These are phyloP conservation scores for Claviceps quebecensis DNA, from an alignment of 2,329 filamentous ascomycete species.

Conservation along the genomic window DNA sequence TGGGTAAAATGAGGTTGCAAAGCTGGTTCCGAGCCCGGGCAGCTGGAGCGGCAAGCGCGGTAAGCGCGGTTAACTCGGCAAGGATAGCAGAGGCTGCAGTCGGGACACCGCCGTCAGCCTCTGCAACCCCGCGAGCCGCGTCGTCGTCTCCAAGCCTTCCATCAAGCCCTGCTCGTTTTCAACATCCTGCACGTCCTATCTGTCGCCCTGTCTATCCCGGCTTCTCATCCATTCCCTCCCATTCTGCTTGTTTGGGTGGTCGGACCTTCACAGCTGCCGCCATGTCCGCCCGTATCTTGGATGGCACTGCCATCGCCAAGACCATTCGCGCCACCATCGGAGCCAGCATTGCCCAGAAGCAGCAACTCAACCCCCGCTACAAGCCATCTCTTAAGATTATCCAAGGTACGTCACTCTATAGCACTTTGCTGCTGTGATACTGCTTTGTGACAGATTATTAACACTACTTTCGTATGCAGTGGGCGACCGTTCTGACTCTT, in stretches of 20 bases:
- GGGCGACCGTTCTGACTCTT: slow-evolving; percentile 82
- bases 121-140: background rate
- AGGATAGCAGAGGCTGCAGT: background rate
- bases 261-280: slow-evolving; percentile 33
- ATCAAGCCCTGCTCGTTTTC: too few species aligned
- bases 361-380: slow-evolving; percentile 74
- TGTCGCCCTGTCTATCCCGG: slow-evolving; percentile 1
- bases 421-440: slow-evolving; percentile 3
- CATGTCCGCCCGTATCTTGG: slow-evolving; percentile 85
- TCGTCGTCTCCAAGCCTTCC: background rate
- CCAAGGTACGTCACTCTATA: slow-evolving; percentile 49
- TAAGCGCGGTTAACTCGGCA: too few species aligned
- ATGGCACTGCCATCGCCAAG: slow-evolving; percentile 91
- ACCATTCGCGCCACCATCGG: slow-evolving; percentile 72
- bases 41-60: background rate
- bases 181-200: background rate
- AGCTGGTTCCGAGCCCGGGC: background rate
- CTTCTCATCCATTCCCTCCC: background rate
- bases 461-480: slow-evolving; percentile 37
- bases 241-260: slow-evolving; percentile 5
- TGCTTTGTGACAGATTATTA: slow-evolving; percentile 8
- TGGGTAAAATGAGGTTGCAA: background rate
- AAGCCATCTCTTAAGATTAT: slow-evolving; percentile 86
- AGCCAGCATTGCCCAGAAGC: slow-evolving; percentile 65
- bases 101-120: background rate